Evolutionary conservation across 441 rosid species (phyloP).

Genomic region (Adansonia gregorii): DNA sequence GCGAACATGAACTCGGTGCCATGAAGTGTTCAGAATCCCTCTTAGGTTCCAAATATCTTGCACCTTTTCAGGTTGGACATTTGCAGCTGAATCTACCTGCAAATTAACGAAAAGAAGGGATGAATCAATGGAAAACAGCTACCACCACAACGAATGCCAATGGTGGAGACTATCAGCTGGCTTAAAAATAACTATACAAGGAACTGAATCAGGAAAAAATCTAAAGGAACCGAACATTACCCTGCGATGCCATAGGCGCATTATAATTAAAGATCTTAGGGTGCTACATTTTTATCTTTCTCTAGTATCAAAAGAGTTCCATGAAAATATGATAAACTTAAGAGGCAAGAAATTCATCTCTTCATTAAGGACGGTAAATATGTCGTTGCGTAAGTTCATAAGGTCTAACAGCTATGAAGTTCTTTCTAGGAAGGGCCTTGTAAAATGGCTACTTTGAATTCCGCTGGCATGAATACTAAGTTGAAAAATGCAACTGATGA

Average conservation of each 20-base stretch:
- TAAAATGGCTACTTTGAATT: not conserved
- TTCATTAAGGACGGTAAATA: not conserved
- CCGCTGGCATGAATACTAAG: not conserved
- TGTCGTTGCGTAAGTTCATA: not conserved
- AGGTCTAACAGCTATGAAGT: not conserved
- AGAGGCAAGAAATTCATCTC: not conserved
- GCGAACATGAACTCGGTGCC: slow-evolving; percentile 84
- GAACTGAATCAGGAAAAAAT: not conserved
- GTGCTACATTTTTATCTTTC: not conserved
- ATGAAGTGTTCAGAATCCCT: slow-evolving; percentile 91
- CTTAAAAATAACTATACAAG: not conserved
- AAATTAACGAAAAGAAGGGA: slow-evolving; percentile 9
- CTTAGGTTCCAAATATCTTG: slow-evolving; percentile 92
- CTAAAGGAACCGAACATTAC: not conserved
- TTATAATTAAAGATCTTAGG: not conserved
- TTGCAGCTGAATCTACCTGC: slow-evolving; percentile 94
- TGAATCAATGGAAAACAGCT: not conserved
- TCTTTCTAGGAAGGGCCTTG: not conserved
- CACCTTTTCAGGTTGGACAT: slow-evolving; percentile 90
- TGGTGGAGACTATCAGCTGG: not conserved
- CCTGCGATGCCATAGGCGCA: not conserved
- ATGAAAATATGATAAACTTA: not conserved
- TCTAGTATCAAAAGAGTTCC: not conserved
- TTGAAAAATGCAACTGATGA: not conserved
- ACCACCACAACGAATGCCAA: not conserved